These are phyloP conservation scores for Fraxinus albicans DNA, from an alignment of 305 asterid species.

Conservation along the genomic window DNA sequence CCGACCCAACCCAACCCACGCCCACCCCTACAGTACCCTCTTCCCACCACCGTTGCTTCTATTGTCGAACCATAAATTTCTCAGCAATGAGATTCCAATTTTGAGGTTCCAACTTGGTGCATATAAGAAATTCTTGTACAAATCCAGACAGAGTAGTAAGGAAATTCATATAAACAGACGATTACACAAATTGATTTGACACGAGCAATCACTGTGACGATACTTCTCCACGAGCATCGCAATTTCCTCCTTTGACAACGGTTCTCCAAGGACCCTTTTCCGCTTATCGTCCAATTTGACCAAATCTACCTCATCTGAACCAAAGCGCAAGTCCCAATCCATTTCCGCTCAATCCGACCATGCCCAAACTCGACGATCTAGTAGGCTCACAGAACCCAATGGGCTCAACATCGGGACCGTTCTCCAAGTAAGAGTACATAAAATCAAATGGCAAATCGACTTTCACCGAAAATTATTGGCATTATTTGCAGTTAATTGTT, in stretches of 20 bases:
- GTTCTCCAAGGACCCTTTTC: slow-evolving; percentile 53
- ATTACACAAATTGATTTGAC: slow-evolving; percentile 82
- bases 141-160: not conserved
- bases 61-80: no score
- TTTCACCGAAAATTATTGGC: slow-evolving; percentile 18
- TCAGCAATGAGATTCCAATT: no score
- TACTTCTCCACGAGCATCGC: slow-evolving; percentile 71
- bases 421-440: slow-evolving; percentile 81
- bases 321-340: slow-evolving; percentile 80
- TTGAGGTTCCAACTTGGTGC: no score
- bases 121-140: not conserved
- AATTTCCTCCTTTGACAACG: slow-evolving; percentile 62
- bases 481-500: no score
- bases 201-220: slow-evolving; percentile 64
- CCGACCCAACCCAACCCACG: no score
- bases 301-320: slow-evolving; percentile 28
- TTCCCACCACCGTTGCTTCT: no score
- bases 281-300: slow-evolving; percentile 52
- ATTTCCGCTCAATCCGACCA: slow-evolving; percentile 71
- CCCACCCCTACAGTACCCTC: no score
- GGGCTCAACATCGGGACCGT: slow-evolving; percentile 55
- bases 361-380: slow-evolving; percentile 82
- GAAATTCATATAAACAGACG: not conserved
- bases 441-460: slow-evolving; percentile 73
- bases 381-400: slow-evolving; percentile 80